Percentiles rank a stretch among this genome's conserved stretches.
phyloP scores from a whole-genome alignment of 371 early-diverging fungal species.

The Fennellomyces sp. region DNA sequence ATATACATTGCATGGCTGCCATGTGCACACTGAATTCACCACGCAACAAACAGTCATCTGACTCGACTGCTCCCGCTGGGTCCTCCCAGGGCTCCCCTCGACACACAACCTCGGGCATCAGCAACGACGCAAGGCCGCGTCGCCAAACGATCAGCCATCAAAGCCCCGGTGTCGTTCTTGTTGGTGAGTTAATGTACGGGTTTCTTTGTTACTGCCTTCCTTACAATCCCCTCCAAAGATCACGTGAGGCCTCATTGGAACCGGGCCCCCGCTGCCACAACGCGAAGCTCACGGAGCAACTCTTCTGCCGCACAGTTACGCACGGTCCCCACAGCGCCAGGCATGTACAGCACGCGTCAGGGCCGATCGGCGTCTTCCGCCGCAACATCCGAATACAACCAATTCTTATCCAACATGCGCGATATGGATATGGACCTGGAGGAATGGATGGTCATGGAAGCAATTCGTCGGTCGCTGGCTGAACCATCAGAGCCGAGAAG shows the following conservation, averaged over 20 bases:
- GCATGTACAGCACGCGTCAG: slow-evolving; percentile 24
- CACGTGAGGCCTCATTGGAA: slow-evolving; percentile 79
- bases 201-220: neutral
- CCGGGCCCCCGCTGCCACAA: neutral
- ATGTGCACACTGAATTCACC: neutral
- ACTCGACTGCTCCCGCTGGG: neutral
- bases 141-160: slow-evolving; percentile 63
- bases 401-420: slow-evolving; percentile 42
- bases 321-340: neutral
- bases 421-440: slow-evolving; percentile 84
- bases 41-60: neutral
- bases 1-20: neutral
- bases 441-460: slow-evolving; percentile 92
- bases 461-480: slow-evolving; percentile 75
- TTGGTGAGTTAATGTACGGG: slow-evolving; percentile 51
- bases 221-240: slow-evolving; percentile 43
- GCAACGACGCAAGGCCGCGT: slow-evolving; percentile 32
- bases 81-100: neutral
- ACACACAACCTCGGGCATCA: slow-evolving; percentile 47
- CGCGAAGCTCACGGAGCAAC: neutral
- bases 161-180: slow-evolving; percentile 71
- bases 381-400: slow-evolving; percentile 58
- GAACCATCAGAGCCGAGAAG: slow-evolving; percentile 56
- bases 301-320: slow-evolving; percentile 8
- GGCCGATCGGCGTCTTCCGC: slow-evolving; percentile 48